Evolutionary conservation across 2,329 filamentous ascomycete species (phyloP).

Genomic region (Trichothecium sympodiale): DNA sequence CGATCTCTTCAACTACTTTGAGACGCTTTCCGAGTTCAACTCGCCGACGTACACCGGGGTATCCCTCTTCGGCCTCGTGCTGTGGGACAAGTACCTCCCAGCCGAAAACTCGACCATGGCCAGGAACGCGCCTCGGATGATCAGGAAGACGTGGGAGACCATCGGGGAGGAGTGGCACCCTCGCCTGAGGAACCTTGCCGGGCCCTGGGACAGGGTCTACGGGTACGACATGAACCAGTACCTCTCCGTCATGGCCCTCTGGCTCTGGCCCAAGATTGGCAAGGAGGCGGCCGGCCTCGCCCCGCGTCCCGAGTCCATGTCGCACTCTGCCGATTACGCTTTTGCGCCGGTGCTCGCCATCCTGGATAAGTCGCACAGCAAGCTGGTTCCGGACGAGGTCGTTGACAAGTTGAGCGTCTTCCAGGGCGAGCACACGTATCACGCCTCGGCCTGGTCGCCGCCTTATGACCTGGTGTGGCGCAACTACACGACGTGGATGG

Average conservation of each 20-base stretch:
- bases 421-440: conserved; percentile 39
- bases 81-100: conserved; percentile 50
- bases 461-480: conserved; percentile 45
- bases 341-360: conserved; percentile 46
- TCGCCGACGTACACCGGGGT: conserved; percentile 53
- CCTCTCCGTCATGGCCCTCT: conserved; percentile 43
- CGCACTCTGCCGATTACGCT: conserved; percentile 47
- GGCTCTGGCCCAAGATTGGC: conserved; percentile 47
- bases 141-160: conserved; percentile 41
- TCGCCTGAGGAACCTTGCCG: conserved; percentile 47
- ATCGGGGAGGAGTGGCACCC: conserved; percentile 45
- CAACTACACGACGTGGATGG: conserved; percentile 50
- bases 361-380: conserved; percentile 36
- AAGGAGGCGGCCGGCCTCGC: conserved; percentile 28
- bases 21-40: conserved; percentile 53
- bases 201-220: conserved; percentile 53
- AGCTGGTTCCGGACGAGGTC: conserved; percentile 30
- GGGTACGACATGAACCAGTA: conserved; percentile 55
- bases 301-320: conserved; percentile 33
- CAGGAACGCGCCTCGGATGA: conserved; percentile 37
- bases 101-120: conserved; percentile 37
- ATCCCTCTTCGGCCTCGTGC: conserved; percentile 43
- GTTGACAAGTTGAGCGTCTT: conserved; percentile 32
- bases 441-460: conserved; percentile 41
- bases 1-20: conserved; percentile 40